phyloP scores from a whole-genome alignment of 2,329 filamentous ascomycete species.

The Stemphylium lycopersici region DNA sequence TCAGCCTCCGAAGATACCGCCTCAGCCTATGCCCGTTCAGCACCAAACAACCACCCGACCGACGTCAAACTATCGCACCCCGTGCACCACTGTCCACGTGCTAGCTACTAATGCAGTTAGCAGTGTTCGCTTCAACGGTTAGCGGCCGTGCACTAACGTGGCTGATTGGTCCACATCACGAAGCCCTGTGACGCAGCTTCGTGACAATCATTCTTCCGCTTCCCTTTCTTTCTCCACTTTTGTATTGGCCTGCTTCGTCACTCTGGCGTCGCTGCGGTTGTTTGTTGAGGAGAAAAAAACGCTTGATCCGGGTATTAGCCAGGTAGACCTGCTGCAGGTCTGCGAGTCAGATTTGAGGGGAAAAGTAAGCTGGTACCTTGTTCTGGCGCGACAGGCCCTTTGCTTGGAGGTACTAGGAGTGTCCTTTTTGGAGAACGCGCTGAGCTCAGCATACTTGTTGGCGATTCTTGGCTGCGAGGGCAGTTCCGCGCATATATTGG shows the following conservation, averaged over 20 bases:
- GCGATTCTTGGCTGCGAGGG: no score
- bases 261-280: no score
- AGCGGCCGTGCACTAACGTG: constrained; percentile 3
- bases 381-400: no score
- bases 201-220: not conserved
- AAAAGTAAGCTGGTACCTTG: no score
- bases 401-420: no score
- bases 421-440: not conserved
- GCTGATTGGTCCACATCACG: constrained; percentile 8
- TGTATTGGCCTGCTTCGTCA: not conserved
- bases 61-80: constrained; percentile 7
- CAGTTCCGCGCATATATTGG: no score
- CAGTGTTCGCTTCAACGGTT: not conserved
- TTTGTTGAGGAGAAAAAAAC: no score
- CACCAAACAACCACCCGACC: not conserved
- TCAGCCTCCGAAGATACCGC: not conserved
- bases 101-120: constrained; percentile 5
- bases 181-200: constrained; percentile 10
- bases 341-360: no score
- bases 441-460: not conserved
- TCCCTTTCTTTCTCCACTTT: not conserved
- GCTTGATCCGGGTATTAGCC: no score
- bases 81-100: constrained; percentile 4
- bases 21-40: not conserved
- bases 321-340: no score